A percentile compares a stretch with the other conserved stretches of the same genome.
Conservation (phyloP, 2,329 filamentous ascomycete genomes). For the Cercospora zeae-maydis region DNA sequence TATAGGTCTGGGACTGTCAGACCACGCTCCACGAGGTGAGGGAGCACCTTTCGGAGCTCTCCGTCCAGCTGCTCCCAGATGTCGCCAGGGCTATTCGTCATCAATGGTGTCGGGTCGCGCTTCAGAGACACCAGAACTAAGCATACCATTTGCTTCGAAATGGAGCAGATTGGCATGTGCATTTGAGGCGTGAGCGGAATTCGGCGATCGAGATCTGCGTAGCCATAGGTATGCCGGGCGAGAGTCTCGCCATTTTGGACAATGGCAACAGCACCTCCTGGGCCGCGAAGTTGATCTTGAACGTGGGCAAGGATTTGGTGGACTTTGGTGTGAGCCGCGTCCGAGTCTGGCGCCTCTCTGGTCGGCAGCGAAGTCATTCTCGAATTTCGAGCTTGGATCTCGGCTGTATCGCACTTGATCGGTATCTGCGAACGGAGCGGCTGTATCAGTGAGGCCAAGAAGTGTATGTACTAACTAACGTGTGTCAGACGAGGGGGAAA, state of each 20-base stretch:
- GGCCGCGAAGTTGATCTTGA: constrained; percentile 33
- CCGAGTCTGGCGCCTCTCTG: neutral
- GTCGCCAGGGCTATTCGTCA: constrained; percentile 22
- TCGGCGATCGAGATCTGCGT: constrained; percentile 41
- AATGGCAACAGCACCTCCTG: constrained; percentile 44
- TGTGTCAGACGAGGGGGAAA: neutral
- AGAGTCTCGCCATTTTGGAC: constrained; percentile 44
- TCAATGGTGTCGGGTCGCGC: constrained; percentile 32
- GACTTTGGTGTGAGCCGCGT: neutral
- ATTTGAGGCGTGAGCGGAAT: constrained; percentile 39
- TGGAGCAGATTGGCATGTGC: constrained; percentile 47
- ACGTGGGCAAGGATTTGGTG: neutral
- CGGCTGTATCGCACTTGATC: neutral
- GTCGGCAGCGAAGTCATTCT: neutral
- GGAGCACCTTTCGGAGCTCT: constrained; percentile 35
- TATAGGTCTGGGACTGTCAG: constrained; percentile 40
- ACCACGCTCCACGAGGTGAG: constrained; percentile 28
- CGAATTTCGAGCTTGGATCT: neutral
- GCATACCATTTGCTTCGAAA: constrained; percentile 48
- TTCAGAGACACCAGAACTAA: constrained; percentile 38
- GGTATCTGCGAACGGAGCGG: neutral
- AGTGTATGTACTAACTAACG: neutral
- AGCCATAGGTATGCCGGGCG: constrained; percentile 44
- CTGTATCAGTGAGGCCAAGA: neutral
- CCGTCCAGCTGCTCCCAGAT: constrained; percentile 23